Conservation (phyloP, 345 rosid species). For the Mallotus nudiflorus region DNA sequence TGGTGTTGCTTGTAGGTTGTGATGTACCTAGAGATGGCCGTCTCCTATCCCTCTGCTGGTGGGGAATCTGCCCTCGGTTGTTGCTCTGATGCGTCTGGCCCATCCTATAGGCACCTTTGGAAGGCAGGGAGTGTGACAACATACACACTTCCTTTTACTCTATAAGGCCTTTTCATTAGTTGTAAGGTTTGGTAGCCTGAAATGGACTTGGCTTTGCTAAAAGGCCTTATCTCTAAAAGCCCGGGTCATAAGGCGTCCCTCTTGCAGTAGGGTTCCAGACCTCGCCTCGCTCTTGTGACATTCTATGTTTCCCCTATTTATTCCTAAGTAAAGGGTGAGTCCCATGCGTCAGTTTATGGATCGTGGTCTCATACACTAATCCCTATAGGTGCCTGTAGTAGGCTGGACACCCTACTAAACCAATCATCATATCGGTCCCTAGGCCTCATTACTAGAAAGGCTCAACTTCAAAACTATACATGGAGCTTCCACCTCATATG, state of each 20-base stretch:
- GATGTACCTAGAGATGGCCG: not conserved
- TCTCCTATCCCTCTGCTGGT: too few species aligned
- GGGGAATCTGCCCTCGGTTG: too few species aligned
- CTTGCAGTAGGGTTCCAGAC: not conserved
- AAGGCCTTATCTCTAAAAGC: slow-evolving; percentile 8
- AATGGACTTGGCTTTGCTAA: slow-evolving; percentile 9
- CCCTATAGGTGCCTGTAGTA: slow-evolving; percentile 12
- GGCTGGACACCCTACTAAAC: not conserved
- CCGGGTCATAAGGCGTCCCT: not conserved
- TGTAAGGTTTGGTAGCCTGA: too few species aligned
- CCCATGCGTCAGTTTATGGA: slow-evolving; percentile 9
- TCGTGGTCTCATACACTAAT: slow-evolving; percentile 2
- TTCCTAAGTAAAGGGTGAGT: slow-evolving; percentile 7
- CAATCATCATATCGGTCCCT: slow-evolving; percentile 4
- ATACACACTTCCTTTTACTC: too few species aligned
- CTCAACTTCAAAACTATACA: not conserved
- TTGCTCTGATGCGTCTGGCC: too few species aligned
- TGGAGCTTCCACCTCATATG: slow-evolving; percentile 8
- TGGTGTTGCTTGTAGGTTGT: slow-evolving; percentile 5
- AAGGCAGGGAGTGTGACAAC: too few species aligned
- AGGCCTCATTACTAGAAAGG: slow-evolving; percentile 7
- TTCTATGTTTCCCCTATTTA: slow-evolving; percentile 13
- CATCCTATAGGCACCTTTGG: too few species aligned
- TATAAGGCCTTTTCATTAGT: too few species aligned
- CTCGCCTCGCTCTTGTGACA: not conserved